Evolutionary conservation across 2,329 filamentous ascomycete species (phyloP), one percentile per base, ranked within the genome.

Genomic region (Curvularia sp.): DNA sequence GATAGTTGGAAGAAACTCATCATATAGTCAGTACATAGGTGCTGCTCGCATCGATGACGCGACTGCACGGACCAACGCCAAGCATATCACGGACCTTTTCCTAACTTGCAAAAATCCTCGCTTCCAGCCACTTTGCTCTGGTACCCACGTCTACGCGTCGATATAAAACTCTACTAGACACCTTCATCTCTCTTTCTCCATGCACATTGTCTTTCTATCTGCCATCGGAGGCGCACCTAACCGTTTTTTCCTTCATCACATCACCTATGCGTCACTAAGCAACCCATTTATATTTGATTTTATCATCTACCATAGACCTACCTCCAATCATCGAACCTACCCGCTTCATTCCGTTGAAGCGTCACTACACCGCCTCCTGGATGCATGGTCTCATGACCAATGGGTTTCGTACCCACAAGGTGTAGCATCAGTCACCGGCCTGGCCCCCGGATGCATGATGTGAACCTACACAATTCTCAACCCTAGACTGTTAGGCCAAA

Each of bases 1-100:
- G 28, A 34, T 34, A n/a, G 9, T 50, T 23, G 10, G 21, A 19
- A 49, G 21, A 19, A 25, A 25, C n/a, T 23, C 23, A 43, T 55
- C 43, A 46, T 49, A 49, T 42, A 49, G 41, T 1, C 52, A 38
- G 43, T 32, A 15, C 28, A 25, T 34, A 15, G 8, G 27, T 55
- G 28, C 45, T 54, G 60, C 50, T 57, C 48, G 42, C 54, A 41
- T 66, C 61, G 42, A 68, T 69, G 67, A 69, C 62, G 65, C 61
- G 53, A 41, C 49, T 55, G 55, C 66, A 48, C 38, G 49, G 41
- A 25, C 52, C 55, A 49, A 38, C 48, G 46, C 57, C 49, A 54
- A 48, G 57, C 18, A 30, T 10, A 28, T 39, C 52, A 52, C 51
- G 42, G 30, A 21, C 50, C 39, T 23, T 5, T 3, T 36, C 9